phyloP scores from a whole-genome alignment of 768 basidiomycete species.

The Pleurotus sapidus region DNA sequence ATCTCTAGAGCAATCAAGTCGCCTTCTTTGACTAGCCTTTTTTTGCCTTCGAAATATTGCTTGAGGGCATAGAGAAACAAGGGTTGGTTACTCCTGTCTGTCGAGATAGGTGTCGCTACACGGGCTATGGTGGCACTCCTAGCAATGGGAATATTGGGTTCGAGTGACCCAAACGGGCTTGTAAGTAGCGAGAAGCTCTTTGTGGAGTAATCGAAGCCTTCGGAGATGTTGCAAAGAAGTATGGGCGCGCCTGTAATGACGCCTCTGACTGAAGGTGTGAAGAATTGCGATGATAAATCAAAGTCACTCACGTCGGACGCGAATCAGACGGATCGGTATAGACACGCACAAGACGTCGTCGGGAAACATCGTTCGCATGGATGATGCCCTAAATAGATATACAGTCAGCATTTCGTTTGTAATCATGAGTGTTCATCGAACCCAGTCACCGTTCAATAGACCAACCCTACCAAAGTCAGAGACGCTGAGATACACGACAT shows the following conservation, averaged over 20 bases:
- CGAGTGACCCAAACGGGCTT: slow-evolving; percentile 58
- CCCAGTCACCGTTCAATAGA: slow-evolving; percentile 77
- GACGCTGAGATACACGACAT: slow-evolving; percentile 62
- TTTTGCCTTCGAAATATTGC: slow-evolving; percentile 51
- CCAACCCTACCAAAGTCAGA: slow-evolving; percentile 66
- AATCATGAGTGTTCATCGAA: slow-evolving; percentile 22
- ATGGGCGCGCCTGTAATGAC: slow-evolving; percentile 41
- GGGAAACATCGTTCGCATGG: slow-evolving; percentile 28
- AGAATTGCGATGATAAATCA: slow-evolving; percentile 1
- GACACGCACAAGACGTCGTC: slow-evolving; percentile 52
- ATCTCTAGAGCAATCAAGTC: slow-evolving; percentile 71
- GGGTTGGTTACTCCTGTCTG: slow-evolving; percentile 59
- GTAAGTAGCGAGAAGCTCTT: slow-evolving; percentile 33
- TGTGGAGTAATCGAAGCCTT: slow-evolving; percentile 17
- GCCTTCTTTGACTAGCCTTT: slow-evolving; percentile 63
- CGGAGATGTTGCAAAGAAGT: slow-evolving; percentile 52
- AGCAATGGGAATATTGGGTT: slow-evolving; percentile 67
- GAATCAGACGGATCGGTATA: slow-evolving; percentile 44
- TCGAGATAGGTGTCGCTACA: slow-evolving; percentile 73
- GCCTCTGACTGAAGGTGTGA: slow-evolving; percentile 28
- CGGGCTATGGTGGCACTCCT: slow-evolving; percentile 71
- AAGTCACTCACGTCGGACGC: slow-evolving; percentile 28
- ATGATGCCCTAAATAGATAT: slow-evolving; percentile 45
- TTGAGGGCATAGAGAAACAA: slow-evolving; percentile 62
- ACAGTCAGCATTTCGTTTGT: neutral